Conservation (phyloP, 2,329 filamentous ascomycete genomes). For the Alternaria sp. region DNA sequence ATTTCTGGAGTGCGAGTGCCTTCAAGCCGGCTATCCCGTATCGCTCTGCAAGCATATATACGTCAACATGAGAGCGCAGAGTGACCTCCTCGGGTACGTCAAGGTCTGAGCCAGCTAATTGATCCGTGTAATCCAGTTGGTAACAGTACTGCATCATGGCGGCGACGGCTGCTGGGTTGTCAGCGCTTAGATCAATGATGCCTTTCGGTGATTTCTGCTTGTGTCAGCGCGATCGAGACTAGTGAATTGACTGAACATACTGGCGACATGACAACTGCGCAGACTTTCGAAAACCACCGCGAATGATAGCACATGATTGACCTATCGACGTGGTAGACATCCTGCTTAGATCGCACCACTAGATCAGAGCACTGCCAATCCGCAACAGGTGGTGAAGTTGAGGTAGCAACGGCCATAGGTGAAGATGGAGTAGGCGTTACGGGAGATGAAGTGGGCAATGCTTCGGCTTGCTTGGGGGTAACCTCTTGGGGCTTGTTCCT, state of each 20-base stretch:
- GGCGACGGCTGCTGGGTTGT: conserved; percentile 39
- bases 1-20: conserved; percentile 34
- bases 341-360: conserved; percentile 33
- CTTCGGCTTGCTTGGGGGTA: not conserved
- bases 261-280: conserved; percentile 31
- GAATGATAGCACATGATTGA: conserved; percentile 41
- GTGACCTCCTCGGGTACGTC: conserved; percentile 29
- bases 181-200: conserved; percentile 39
- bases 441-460: conserved; percentile 5
- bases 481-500: conserved; percentile 13
- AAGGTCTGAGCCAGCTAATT: conserved; percentile 21
- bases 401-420: not conserved
- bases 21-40: conserved; percentile 37
- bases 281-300: conserved; percentile 39
- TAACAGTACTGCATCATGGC: conserved; percentile 46
- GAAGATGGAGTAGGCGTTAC: not conserved
- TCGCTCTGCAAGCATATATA: conserved; percentile 38
- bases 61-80: conserved; percentile 34
- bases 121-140: conserved; percentile 39
- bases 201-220: conserved; percentile 30
- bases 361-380: conserved; percentile 36
- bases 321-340: conserved; percentile 41
- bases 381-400: conserved; percentile 1
- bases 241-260: conserved; percentile 10
- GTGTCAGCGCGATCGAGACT: conserved; percentile 10